Percentiles rank a stretch among this genome's conserved stretches.
phyloP scores from a whole-genome alignment of 2,329 filamentous ascomycete species.

The Atkinsonella hypoxylon region DNA sequence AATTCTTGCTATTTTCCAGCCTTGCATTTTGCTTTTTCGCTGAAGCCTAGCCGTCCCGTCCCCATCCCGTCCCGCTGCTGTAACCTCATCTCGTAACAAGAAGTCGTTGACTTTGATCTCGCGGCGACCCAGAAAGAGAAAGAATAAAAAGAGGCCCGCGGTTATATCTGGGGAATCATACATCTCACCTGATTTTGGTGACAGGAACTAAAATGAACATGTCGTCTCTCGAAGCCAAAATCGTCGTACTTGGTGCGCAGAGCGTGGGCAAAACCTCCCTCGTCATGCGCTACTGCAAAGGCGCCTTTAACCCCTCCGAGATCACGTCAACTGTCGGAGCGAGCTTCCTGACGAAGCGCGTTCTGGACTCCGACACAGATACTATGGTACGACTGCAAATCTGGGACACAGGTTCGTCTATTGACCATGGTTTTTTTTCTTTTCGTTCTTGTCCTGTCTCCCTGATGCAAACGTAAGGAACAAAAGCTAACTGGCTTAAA shows the following conservation, averaged over 20 bases:
- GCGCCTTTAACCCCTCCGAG: constrained; percentile 54
- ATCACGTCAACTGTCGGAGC: constrained; percentile 64
- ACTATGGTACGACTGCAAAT: constrained; percentile 86
- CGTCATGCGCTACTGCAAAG: constrained; percentile 65
- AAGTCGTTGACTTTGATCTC: not conserved
- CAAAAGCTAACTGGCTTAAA: not conserved
- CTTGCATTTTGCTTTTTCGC: not conserved
- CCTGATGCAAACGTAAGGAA: not conserved
- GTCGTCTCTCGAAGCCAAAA: constrained; percentile 66
- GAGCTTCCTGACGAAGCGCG: constrained; percentile 67
- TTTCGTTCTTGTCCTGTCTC: not conserved
- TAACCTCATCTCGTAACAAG: not conserved
- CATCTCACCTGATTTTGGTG: not conserved
- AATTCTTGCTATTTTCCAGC: not conserved
- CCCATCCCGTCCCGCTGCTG: not conserved
- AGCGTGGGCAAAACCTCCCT: constrained; percentile 71
- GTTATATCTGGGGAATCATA: too few species aligned
- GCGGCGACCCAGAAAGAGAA: too few species aligned
- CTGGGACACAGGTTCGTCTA: constrained; percentile 67
- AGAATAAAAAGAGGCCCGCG: too few species aligned
- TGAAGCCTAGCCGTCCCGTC: not conserved
- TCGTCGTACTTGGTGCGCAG: constrained; percentile 69
- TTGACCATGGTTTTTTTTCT: too few species aligned
- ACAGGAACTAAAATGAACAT: constrained; percentile 11
- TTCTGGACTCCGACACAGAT: constrained; percentile 72